A percentile compares a stretch with the other conserved stretches of the same genome.
phyloP scores from a whole-genome alignment of 1,284 basidiomycete species.

The Apiotrichum montevideense region DNA sequence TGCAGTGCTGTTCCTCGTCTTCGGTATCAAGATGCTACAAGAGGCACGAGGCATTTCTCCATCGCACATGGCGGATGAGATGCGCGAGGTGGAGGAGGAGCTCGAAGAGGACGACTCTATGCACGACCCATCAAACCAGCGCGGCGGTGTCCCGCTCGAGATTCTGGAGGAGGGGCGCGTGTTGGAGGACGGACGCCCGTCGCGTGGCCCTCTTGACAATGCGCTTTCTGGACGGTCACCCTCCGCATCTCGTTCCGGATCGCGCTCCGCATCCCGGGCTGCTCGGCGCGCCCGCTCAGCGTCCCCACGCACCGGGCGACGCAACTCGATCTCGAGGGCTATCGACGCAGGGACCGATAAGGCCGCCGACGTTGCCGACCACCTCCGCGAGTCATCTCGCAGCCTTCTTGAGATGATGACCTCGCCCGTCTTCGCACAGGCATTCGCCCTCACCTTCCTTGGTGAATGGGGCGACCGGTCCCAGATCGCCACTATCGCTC shows the following conservation, averaged over 20 bases:
- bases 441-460: constrained; percentile 90
- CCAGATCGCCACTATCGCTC: constrained; percentile 94
- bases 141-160: constrained; percentile 32
- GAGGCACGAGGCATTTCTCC: constrained; percentile 71
- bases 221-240: not conserved
- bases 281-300: not conserved
- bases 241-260: not conserved
- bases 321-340: not conserved
- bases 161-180: constrained; percentile 34
- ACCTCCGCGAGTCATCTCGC: constrained; percentile 6
- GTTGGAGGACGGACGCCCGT: not conserved
- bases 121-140: constrained; percentile 21
- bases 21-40: constrained; percentile 76
- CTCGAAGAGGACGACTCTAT: constrained; percentile 51
- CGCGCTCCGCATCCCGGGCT: not conserved
- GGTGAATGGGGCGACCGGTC: constrained; percentile 98
- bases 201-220: constrained; percentile 13
- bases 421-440: constrained; percentile 90
- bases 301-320: not conserved
- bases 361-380: not conserved
- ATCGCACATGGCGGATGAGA: constrained; percentile 76
- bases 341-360: constrained; percentile 8
- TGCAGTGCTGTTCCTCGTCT: constrained; percentile 73
- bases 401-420: constrained; percentile 62
- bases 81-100: constrained; percentile 86